Conservation (phyloP, 202 grass and related monocot genomes). For the Schoenoplectus triqueter region DNA sequence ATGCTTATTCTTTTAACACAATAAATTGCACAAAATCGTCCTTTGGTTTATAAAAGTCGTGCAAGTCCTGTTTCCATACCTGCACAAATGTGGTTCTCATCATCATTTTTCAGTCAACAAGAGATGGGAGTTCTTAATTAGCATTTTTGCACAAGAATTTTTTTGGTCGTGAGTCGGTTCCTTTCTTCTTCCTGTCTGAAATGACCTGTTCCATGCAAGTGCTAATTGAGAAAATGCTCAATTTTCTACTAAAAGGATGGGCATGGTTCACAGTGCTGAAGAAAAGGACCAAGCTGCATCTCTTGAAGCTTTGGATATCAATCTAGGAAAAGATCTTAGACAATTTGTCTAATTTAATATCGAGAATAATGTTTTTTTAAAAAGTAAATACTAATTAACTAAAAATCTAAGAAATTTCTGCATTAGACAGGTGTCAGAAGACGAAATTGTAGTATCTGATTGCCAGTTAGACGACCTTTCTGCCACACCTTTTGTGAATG, state of each 20-base stretch:
- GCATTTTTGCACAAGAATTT: background rate
- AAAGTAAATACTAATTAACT: slow-evolving; percentile 34
- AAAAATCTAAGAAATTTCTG: slow-evolving; percentile 42
- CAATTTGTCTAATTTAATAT: slow-evolving; percentile 11
- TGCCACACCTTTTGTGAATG: slow-evolving; percentile 72
- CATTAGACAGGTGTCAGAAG: slow-evolving; percentile 84
- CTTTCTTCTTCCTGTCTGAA: background rate
- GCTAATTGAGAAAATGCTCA: background rate
- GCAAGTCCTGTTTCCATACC: slow-evolving; percentile 5
- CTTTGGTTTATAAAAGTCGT: background rate
- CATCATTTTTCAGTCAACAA: slow-evolving; percentile 8
- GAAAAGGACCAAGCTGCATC: background rate
- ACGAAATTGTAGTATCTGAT: slow-evolving; percentile 90
- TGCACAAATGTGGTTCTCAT: background rate
- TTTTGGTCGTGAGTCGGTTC: background rate
- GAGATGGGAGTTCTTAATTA: background rate
- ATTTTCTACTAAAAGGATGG: background rate
- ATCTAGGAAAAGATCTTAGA: background rate
- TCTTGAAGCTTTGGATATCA: background rate
- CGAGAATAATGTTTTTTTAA: background rate
- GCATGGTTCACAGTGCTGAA: background rate
- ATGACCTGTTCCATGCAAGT: background rate
- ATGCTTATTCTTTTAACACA: background rate
- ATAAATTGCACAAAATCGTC: slow-evolving; percentile 1
- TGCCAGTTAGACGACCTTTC: slow-evolving; percentile 85